Evolutionary conservation across 805 yeast species (phyloP), one percentile per base, ranked within the genome.

Genomic region (Hanseniaspora pseudoguilliermondii): DNA sequence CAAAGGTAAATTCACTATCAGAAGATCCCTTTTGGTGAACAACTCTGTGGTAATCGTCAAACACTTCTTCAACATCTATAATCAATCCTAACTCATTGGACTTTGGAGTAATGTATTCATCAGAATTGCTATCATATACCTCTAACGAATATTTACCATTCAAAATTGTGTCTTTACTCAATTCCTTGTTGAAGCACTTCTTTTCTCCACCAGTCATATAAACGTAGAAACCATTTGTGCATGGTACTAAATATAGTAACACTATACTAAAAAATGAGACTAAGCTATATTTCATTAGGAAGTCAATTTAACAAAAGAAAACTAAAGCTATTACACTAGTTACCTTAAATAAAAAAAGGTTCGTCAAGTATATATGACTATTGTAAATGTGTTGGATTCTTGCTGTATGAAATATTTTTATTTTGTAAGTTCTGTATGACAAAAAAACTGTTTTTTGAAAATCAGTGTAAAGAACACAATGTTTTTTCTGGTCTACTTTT

Each of bases 41-140:
- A 55, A 84, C 90, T 62, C 84, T 72, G 65, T 84, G 86, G 69
- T 84, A 79, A 67, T 83, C 83, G 68, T 84, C 90, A 61, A 84
- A 84, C 9, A 86, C 82, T 65, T 82, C 86, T 59, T 77, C 82
- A 18, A 78, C 75, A 57, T 73, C 76, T 47, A 74, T 66, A 20
- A 70, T 63, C 16, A 74, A 67, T 21, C 73, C 73, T 23, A 72
- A 57, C 43, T 71, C 72, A 48, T 72, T 66, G 25, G 63, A 57
- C 53, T 69, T 64, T 6, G 71, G 64, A 51, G 67, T 64, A 44
- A 64, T 63, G 62, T 71, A 78, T 8, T 62, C 54, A 18, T 70
- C 64, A 7, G 69, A 54, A 27, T 65, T 65, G 16, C 69, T 66
- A 60, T 76, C 78, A 53, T 63, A 67, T 23, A 72, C 69, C 62